These are phyloP conservation scores for Aspergillus sp. DNA, from an alignment of 2,329 filamentous ascomycete genomes.

Conservation along the genomic window DNA sequence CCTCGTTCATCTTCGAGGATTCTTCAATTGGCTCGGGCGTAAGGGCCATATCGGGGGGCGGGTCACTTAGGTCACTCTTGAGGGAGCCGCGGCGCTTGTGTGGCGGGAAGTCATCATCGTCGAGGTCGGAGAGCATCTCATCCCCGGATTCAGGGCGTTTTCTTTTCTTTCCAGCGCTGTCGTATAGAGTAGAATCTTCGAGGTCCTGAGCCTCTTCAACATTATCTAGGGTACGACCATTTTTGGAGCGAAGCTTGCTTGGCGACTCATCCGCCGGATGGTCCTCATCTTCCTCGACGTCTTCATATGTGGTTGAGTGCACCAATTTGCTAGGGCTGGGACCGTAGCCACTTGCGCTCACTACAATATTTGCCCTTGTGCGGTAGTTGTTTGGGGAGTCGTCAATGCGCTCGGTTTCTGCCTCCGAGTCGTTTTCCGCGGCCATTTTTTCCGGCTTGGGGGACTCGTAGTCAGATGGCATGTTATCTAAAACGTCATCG, in stretches of 20 bases:
- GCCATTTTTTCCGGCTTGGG: constrained; percentile 54
- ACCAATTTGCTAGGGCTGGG: constrained; percentile 76
- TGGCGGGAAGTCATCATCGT: constrained; percentile 42
- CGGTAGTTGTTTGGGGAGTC: constrained; percentile 74
- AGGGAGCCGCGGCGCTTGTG: constrained; percentile 44
- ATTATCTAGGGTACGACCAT: constrained; percentile 27
- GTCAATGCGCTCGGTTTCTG: constrained; percentile 90
- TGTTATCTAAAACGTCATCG: constrained; percentile 74
- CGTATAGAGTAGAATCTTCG: constrained; percentile 30
- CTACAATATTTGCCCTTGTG: constrained; percentile 59
- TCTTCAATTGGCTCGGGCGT: constrained; percentile 40
- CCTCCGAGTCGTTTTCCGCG: constrained; percentile 73
- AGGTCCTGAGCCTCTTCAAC: constrained; percentile 24
- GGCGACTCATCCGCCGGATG: constrained; percentile 42
- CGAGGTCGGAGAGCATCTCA: constrained; percentile 35
- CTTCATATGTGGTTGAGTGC: constrained; percentile 52
- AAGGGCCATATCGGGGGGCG: constrained; percentile 31
- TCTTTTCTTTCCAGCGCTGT: constrained; percentile 40
- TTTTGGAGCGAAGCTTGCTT: constrained; percentile 39
- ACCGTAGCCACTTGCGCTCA: constrained; percentile 60
- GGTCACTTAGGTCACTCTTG: constrained; percentile 38
- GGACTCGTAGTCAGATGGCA: constrained; percentile 53
- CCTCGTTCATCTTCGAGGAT: constrained; percentile 27
- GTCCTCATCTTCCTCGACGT: constrained; percentile 54
- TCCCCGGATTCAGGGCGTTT: constrained; percentile 40